Percentiles rank a stretch among this genome's conserved stretches.
Evolutionary conservation across 148 eudicot species (phyloP).

Genomic region (Vaccinium myrtillus): DNA sequence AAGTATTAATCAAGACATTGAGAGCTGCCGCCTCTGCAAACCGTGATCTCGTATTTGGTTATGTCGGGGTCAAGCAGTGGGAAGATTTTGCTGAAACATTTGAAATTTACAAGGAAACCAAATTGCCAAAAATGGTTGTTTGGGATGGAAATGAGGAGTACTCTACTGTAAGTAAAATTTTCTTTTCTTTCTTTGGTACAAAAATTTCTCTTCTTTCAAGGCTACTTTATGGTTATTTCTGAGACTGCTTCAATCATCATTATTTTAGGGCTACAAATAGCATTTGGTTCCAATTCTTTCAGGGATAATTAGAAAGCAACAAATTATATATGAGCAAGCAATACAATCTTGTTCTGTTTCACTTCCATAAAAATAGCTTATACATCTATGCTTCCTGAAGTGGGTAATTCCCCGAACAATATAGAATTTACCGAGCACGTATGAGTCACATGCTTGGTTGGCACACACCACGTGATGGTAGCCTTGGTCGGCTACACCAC

Average conservation of each 20-base stretch:
- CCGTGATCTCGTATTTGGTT: conserved; percentile 78
- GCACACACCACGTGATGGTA: too few relatives aligned
- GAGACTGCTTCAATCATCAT: background rate
- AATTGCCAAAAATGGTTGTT: conserved; percentile 86
- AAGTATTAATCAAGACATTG: conserved; percentile 55
- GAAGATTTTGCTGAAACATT: conserved; percentile 78
- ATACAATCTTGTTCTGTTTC: background rate
- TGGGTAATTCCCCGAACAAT: too few relatives aligned
- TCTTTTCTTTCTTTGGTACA: background rate
- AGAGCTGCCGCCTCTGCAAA: conserved; percentile 96
- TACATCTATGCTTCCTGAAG: background rate
- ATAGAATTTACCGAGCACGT: too few relatives aligned
- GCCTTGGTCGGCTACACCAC: too few relatives aligned
- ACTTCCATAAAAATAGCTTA: conserved; percentile 6
- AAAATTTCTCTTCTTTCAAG: background rate
- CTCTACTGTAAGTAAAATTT: conserved; percentile 55
- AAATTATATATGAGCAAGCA: background rate
- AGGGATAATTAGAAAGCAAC: background rate
- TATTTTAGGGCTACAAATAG: background rate
- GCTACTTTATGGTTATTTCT: background rate
- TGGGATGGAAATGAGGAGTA: conserved; percentile 96
- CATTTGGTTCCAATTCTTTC: background rate
- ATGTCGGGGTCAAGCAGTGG: conserved; percentile 76
- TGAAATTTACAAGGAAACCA: conserved; percentile 53
- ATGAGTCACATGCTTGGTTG: too few relatives aligned